Evolutionary conservation across 805 yeast genomes (phyloP).

Genomic region (Jamesozyma jinghongensis): DNA sequence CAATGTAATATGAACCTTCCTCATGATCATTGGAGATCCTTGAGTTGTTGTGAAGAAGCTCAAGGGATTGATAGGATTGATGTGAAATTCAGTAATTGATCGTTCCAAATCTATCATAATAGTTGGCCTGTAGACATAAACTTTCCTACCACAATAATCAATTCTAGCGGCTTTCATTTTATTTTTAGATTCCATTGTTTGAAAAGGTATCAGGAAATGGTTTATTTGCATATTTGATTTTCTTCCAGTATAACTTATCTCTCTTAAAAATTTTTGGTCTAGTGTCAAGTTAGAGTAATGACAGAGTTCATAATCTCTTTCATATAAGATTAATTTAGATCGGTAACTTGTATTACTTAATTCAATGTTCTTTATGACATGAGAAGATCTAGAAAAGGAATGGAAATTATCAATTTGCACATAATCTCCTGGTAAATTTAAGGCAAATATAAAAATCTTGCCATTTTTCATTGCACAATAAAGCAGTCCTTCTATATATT

Average conservation of each 20-base stretch:
- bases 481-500: constrained; percentile 19
- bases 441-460: constrained; percentile 15
- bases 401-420: constrained; percentile 11
- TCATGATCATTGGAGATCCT: constrained; percentile 82
- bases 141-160: not conserved
- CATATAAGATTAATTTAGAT: no score
- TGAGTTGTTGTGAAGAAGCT: constrained; percentile 65
- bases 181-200: constrained; percentile 7
- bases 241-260: constrained; percentile 8
- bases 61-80: constrained; percentile 23
- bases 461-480: constrained; percentile 23
- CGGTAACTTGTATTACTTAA: no score
- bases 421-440: constrained; percentile 23
- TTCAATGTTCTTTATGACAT: not conserved
- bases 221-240: constrained; percentile 15
- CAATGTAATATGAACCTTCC: constrained; percentile 36
- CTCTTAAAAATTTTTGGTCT: constrained; percentile 4
- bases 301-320: not conserved
- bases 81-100: constrained; percentile 16
- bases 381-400: not conserved
- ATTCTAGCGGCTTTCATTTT: constrained; percentile 1
- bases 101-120: constrained; percentile 13
- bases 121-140: constrained; percentile 15
- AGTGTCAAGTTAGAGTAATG: constrained; percentile 2
- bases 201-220: constrained; percentile 16